phyloP scores from a whole-genome alignment of 805 yeast genomes.

The Candida xyloterini region DNA sequence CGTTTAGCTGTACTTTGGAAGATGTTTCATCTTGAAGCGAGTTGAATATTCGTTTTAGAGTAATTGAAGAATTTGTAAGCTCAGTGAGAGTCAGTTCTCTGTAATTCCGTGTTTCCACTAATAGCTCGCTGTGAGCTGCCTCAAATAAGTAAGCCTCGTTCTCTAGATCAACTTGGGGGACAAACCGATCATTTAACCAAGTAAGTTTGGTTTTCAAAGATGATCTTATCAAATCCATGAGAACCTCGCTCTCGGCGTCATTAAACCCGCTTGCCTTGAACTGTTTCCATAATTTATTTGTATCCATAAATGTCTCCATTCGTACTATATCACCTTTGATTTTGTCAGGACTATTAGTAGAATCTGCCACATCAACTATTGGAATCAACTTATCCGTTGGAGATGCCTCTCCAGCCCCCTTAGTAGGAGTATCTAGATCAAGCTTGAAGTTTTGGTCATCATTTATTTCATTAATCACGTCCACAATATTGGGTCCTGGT shows the following conservation, averaged over 20 bases:
- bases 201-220: slow-evolving; percentile 39
- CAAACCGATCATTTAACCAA: slow-evolving; percentile 45
- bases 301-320: slow-evolving; percentile 50
- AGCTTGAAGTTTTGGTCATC: slow-evolving; percentile 23
- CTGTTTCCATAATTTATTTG: slow-evolving; percentile 56
- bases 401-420: slow-evolving; percentile 11
- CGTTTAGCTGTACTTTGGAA: slow-evolving; percentile 49
- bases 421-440: slow-evolving; percentile 10
- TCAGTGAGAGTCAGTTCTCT: slow-evolving; percentile 70
- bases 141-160: slow-evolving; percentile 86
- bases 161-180: slow-evolving; percentile 67
- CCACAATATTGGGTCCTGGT: slow-evolving; percentile 27
- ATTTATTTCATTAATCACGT: slow-evolving; percentile 29
- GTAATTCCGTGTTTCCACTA: slow-evolving; percentile 71
- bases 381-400: slow-evolving; percentile 14
- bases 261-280: slow-evolving; percentile 58
- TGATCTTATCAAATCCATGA: slow-evolving; percentile 45
- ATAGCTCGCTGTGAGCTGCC: slow-evolving; percentile 85
- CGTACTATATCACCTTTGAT: slow-evolving; percentile 19
- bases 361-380: slow-evolving; percentile 6
- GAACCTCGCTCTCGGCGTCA: slow-evolving; percentile 54
- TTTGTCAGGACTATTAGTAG: background rate
- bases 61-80: slow-evolving; percentile 61
- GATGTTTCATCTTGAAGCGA: slow-evolving; percentile 76
- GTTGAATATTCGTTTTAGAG: slow-evolving; percentile 68